Evolutionary conservation across 208 protist genomes (phyloP), one percentile per base, ranked within the genome.

Genomic region (Crithidia mellificae): DNA sequence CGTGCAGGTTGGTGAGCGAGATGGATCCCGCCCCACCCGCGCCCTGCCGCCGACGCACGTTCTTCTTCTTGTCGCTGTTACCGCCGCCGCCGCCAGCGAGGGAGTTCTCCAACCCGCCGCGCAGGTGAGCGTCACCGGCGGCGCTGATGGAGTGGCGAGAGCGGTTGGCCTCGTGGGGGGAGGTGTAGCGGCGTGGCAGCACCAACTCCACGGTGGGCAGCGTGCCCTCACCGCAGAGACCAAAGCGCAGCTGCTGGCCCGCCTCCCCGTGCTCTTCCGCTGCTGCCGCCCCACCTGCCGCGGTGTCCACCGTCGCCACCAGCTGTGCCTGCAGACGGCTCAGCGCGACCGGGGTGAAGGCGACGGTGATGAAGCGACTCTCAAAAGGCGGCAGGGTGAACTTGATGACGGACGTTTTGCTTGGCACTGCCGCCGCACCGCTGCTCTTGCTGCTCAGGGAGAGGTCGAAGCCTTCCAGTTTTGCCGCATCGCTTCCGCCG

Each of bases 301-400:
- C 84, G 57, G 79, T 84, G 49, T 98, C 90, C 8, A 98, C 98
- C 7, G 61, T 68, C 5, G 97, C 98, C 19, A 98, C 82, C 71
- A 99, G 96, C 12, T 79, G 65, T 4, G 83, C 96, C 55, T 64
- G 67, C 74, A 95, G 98, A 12, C 72, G 73, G 53, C 91, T 72
- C 53, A 99, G 78, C 14, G 79, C 62, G 12, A 57, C 65, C 12
- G 98, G 96, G 1, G 57, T 84, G 77, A 98, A 99, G 58, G 74
- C 86, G 2, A 98, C 77, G 9, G 87, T 97, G 1, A 98, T 92
- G 72, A 98, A 98, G 43, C 94, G 89, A 72, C 96, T 95, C 77
- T 99, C 98, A 70, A 98, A 98, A 9, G 96, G 91, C 17, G 96
- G 95, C 44, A 99, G 88, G 27, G 81, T 62, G 20, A 98, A 52